Evolutionary conservation across 208 protist genomes (phyloP), one percentile per base, ranked within the genome.

Genomic region (Leishmania lainsoni): DNA sequence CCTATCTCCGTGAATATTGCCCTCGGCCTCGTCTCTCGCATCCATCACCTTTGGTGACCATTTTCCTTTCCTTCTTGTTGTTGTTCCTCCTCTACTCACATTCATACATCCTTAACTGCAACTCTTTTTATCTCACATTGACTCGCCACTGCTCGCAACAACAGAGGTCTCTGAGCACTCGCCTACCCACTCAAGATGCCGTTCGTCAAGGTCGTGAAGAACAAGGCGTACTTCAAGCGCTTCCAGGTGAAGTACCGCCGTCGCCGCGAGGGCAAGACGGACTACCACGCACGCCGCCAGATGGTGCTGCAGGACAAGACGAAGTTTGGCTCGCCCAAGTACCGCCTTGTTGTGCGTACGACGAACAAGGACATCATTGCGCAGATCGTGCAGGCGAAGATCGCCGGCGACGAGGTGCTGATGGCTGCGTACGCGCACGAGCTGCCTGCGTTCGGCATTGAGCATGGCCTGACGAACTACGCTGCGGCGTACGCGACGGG

Each of bases 241-340:
- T 99, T 93, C 91, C 99, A 99, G 95, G 97, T 99, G 83, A 94
- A 99, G 93, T 99, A 98, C 96, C 93, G 99, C 89, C 75, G 76
- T 63, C 91, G 99, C 83, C 95, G 99, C 85, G 99, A 99, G 91
- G 98, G 99, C 78, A 99, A 99, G 92, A 99, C 99, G 76, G 99
- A 99, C 91, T 99, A 99, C 95, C 93, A 97, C 75, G 97, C 97
- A 56, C 95, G 99, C 84, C 90, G 98, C 78, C 87, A 93, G 70
- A 94, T 99, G 52, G 96, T 99, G 86, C 87, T 94, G 68, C 99
- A 99, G 95, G 99, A 99, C 88, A 99, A 99, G 91, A 99, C 99
- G 92, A 99, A 99, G 93, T 99, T 99, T 90, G 97, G 98, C 81
- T 92, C 98, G 65, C 98, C 98, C 81, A 99, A 99, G 94, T 99